These are phyloP conservation scores for Sporisorium iseilematis-ciliati DNA, from an alignment of 1,284 basidiomycete species.

Conservation along the genomic window DNA sequence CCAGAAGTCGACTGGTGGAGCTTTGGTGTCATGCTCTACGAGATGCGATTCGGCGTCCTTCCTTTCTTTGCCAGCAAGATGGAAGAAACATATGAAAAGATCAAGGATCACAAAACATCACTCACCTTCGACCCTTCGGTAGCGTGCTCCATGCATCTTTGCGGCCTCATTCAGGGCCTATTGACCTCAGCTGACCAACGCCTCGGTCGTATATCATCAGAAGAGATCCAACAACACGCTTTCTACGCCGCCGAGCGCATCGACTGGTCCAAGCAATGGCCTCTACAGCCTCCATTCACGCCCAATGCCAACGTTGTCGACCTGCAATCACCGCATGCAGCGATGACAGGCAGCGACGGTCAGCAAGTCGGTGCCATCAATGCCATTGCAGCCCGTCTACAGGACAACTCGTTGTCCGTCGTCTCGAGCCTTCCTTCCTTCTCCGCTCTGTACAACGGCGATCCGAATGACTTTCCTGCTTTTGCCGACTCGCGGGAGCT, in stretches of 20 bases:
- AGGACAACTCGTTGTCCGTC: slow-evolving; percentile 38
- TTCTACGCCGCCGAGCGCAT: slow-evolving; percentile 47
- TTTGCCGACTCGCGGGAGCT: slow-evolving; percentile 58
- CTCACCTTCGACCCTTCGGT: slow-evolving; percentile 45
- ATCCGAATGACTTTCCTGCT: slow-evolving; percentile 62
- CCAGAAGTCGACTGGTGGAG: slow-evolving; percentile 69
- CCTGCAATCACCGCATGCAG: slow-evolving; percentile 12
- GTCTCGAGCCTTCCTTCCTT: slow-evolving; percentile 60
- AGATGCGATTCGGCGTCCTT: slow-evolving; percentile 64
- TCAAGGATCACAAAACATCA: slow-evolving; percentile 57
- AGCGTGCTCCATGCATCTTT: slow-evolving; percentile 34
- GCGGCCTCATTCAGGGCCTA: slow-evolving; percentile 45
- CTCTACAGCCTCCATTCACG: slow-evolving; percentile 54
- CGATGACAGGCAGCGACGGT: neutral
- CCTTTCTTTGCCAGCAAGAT: slow-evolving; percentile 66
- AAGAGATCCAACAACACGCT: slow-evolving; percentile 53
- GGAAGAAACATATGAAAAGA: slow-evolving; percentile 64
- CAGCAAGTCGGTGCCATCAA: slow-evolving; percentile 3
- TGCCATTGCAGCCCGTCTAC: slow-evolving; percentile 19
- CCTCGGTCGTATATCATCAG: slow-evolving; percentile 49
- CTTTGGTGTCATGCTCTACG: slow-evolving; percentile 67
- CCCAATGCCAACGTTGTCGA: slow-evolving; percentile 52
- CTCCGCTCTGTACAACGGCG: slow-evolving; percentile 59
- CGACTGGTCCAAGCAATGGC: slow-evolving; percentile 58
- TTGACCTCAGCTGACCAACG: slow-evolving; percentile 43